These are phyloP conservation scores for Vaccinium darrowii DNA, from an alignment of 148 eudicot species.

Conservation along the genomic window DNA sequence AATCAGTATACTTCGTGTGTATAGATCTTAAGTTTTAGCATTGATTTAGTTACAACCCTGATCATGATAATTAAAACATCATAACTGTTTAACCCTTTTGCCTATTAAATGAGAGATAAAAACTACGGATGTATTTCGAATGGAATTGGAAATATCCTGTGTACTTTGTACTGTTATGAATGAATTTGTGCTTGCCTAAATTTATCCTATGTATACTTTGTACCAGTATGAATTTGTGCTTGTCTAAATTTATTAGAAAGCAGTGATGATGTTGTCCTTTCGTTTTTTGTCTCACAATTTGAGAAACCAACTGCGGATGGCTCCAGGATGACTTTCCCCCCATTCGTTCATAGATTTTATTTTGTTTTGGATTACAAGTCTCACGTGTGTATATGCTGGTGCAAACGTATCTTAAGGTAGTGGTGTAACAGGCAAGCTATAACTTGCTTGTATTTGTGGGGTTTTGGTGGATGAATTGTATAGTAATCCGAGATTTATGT, in stretches of 20 bases:
- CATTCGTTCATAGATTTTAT: not conserved
- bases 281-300: not conserved
- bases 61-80: no score
- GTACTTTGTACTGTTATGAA: not conserved
- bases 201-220: not conserved
- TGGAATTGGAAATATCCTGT: not conserved
- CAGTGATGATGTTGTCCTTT: not conserved
- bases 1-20: no score
- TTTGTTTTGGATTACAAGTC: not conserved
- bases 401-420: not conserved
- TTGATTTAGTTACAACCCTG: no score
- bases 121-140: not conserved
- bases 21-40: no score
- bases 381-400: not conserved
- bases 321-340: not conserved
- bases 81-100: no score
- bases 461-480: not conserved
- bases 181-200: not conserved
- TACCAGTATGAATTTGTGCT: not conserved
- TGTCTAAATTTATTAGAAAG: no score
- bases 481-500: not conserved
- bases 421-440: not conserved
- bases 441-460: not conserved
- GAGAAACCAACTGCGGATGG: not conserved
- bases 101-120: not conserved